phyloP scores from a whole-genome alignment of 176 grass and related monocot genomes.

The Avena atlantica region DNA sequence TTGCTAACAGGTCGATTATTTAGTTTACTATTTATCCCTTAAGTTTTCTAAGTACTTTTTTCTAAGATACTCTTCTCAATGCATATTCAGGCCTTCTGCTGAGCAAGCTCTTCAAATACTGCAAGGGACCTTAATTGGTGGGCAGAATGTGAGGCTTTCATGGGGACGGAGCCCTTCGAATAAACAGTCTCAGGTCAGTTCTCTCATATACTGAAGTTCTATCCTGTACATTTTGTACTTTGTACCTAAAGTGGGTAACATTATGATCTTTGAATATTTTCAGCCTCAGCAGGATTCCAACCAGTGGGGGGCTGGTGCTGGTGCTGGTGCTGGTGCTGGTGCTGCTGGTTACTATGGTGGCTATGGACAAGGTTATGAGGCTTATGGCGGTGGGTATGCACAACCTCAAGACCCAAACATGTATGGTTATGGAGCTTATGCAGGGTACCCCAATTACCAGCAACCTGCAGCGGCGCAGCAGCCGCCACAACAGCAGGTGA shows the following conservation, averaged over 20 bases:
- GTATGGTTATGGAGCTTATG: conserved; percentile 85
- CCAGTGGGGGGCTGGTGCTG: conserved; percentile 58
- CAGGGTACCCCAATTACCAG: conserved; percentile 83
- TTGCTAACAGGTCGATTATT: conserved; percentile 64
- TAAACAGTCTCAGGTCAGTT: conserved; percentile 62
- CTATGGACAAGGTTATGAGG: conserved; percentile 62
- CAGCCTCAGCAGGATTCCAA: conserved; percentile 67
- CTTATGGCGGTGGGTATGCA: conserved; percentile 11
- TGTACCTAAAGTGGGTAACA: conserved; percentile 33
- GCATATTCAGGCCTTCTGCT: conserved; percentile 65
- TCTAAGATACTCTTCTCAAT: conserved; percentile 30
- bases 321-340: background rate
- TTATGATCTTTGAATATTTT: conserved; percentile 30
- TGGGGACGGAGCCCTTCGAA: conserved; percentile 90
- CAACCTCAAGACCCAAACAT: conserved; percentile 88
- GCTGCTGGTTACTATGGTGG: conserved; percentile 73
- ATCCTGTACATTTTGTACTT: conserved; percentile 4
- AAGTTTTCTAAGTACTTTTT: background rate
- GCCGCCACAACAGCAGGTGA: conserved; percentile 61
- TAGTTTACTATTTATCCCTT: background rate
- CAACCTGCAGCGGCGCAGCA: conserved; percentile 69
- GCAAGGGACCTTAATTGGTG: conserved; percentile 85
- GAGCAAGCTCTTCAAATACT: conserved; percentile 83
- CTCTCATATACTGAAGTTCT: background rate
- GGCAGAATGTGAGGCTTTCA: conserved; percentile 90